phyloP scores from a whole-genome alignment of 805 yeast species.

The Scheffersomyces stipitis region DNA sequence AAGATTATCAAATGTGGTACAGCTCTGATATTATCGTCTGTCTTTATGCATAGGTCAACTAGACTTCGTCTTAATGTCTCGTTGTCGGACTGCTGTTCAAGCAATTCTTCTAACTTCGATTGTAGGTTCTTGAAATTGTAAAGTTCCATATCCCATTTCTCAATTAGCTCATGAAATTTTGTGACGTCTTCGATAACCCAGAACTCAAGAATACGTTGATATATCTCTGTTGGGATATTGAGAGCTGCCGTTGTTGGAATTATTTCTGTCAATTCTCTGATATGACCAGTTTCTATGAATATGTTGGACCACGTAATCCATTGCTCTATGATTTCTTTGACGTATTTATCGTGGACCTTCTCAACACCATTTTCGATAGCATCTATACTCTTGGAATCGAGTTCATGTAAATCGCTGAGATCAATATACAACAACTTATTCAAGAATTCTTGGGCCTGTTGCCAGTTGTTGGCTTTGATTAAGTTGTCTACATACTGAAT shows the following conservation, averaged over 20 bases:
- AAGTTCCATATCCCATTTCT: slow-evolving; percentile 55
- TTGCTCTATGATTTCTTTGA: slow-evolving; percentile 29
- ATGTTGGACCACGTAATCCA: slow-evolving; percentile 69
- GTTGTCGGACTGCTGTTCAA: slow-evolving; percentile 17
- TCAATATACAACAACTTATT: slow-evolving; percentile 17
- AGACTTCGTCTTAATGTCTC: slow-evolving; percentile 40
- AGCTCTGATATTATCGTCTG: slow-evolving; percentile 61
- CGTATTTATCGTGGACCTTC: slow-evolving; percentile 13
- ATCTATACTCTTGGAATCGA: slow-evolving; percentile 32
- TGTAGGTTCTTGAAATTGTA: slow-evolving; percentile 50
- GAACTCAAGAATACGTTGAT: slow-evolving; percentile 46
- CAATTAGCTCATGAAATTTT: slow-evolving; percentile 43
- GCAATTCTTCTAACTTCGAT: slow-evolving; percentile 46
- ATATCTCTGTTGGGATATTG: slow-evolving; percentile 26
- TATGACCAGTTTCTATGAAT: slow-evolving; percentile 49
- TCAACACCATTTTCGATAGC: slow-evolving; percentile 14
- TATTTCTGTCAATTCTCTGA: slow-evolving; percentile 45
- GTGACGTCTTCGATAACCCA: slow-evolving; percentile 35
- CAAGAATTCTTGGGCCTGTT: slow-evolving; percentile 52
- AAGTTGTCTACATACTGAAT: slow-evolving; percentile 49
- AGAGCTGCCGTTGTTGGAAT: slow-evolving; percentile 54
- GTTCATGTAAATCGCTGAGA: slow-evolving; percentile 21
- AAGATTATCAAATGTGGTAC: slow-evolving; percentile 60
- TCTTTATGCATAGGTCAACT: slow-evolving; percentile 53
- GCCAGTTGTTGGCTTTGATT: slow-evolving; percentile 51